Conservation (phyloP, 345 rosid genomes). For the Acer yangbiense region DNA sequence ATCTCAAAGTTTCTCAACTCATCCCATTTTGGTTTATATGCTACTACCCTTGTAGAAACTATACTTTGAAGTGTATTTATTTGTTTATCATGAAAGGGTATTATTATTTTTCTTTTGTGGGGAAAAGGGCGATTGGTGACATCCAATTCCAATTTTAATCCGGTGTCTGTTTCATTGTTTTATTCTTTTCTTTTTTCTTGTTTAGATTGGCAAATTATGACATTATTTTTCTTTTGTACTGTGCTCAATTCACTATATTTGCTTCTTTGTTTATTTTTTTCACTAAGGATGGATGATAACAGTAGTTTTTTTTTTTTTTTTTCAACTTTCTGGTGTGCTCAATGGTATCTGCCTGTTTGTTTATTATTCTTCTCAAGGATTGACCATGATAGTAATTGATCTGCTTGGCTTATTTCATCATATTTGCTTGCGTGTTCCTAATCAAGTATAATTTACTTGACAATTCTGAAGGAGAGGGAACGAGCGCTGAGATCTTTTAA, state of each 20-base stretch:
- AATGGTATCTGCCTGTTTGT: too few relatives aligned
- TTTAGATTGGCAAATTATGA: neutral
- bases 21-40: neutral
- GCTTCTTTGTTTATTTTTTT: neutral
- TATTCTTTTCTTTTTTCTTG: neutral
- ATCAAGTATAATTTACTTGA: neutral
- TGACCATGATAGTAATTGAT: neutral
- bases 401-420: neutral
- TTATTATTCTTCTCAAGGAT: too few relatives aligned
- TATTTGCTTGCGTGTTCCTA: neutral
- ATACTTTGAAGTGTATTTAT: neutral
- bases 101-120: too few relatives aligned
- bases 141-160: too few relatives aligned
- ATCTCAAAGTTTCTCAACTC: neutral
- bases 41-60: neutral
- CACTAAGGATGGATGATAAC: neutral
- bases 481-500: constrained; percentile 50
- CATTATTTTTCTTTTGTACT: too few relatives aligned
- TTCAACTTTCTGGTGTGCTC: too few relatives aligned
- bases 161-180: too few relatives aligned
- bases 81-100: too few relatives aligned
- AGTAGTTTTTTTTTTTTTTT: too few relatives aligned
- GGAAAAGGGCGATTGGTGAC: too few relatives aligned
- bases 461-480: constrained; percentile 48
- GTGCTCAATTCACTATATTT: neutral